Conservation (phyloP, 2,329 filamentous ascomycete genomes). For the Teratosphaeria gauchensis region DNA sequence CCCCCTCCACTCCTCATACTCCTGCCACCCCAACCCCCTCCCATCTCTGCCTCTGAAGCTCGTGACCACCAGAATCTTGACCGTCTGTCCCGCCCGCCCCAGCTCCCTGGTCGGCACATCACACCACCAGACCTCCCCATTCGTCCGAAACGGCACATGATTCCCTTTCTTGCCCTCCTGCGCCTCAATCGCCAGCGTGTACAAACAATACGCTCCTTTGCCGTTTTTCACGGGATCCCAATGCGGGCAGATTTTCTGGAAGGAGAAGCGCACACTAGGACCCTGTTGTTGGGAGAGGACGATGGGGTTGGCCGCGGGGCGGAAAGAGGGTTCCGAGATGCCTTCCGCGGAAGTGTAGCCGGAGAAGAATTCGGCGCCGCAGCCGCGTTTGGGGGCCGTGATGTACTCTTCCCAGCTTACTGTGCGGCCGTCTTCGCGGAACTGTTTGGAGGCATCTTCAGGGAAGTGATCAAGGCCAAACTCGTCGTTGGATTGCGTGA, state of each 20-base stretch:
- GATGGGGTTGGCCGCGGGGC: slow-evolving; percentile 52
- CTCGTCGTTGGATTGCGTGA: slow-evolving; percentile 60
- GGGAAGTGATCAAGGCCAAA: slow-evolving; percentile 81
- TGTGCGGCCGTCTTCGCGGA: slow-evolving; percentile 59
- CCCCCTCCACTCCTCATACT: slow-evolving; percentile 40
- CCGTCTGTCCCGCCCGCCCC: slow-evolving; percentile 57
- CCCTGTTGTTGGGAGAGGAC: slow-evolving; percentile 47
- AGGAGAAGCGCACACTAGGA: slow-evolving; percentile 57
- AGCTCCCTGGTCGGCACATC: slow-evolving; percentile 59
- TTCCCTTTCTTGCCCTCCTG: slow-evolving; percentile 53
- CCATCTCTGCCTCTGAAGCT: slow-evolving; percentile 41
- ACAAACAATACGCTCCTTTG: slow-evolving; percentile 54
- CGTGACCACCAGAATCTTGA: slow-evolving; percentile 55
- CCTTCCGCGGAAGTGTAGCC: slow-evolving; percentile 41
- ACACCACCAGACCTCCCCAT: slow-evolving; percentile 74
- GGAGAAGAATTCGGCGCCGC: slow-evolving; percentile 37
- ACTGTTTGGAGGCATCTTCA: slow-evolving; percentile 56
- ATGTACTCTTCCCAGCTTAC: slow-evolving; percentile 77
- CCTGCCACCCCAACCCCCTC: slow-evolving; percentile 41
- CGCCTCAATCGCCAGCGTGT: slow-evolving; percentile 59
- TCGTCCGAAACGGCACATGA: slow-evolving; percentile 57
- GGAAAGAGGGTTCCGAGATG: slow-evolving; percentile 48
- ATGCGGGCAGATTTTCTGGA: slow-evolving; percentile 69
- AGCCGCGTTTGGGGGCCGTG: slow-evolving; percentile 45
- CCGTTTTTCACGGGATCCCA: slow-evolving; percentile 67